Base-by-base conservation (phyloP, 2,329 filamentous ascomycete genomes). In the Escovopsis sp. region DNA sequence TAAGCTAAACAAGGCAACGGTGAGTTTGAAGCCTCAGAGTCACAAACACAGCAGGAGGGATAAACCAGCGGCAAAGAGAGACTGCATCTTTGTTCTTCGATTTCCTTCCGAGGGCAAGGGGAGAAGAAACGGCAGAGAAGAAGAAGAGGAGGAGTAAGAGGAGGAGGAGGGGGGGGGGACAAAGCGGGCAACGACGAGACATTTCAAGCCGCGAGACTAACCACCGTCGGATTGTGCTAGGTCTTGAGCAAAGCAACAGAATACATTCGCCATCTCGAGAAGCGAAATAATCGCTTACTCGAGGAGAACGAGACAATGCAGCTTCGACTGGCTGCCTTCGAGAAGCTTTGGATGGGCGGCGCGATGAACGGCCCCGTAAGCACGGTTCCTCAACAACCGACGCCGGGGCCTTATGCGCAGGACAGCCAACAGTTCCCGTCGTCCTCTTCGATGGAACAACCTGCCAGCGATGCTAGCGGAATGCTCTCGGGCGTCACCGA, bases 1-100 rank as follows among this genome's bases (percentile, higher is more conserved):
- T 65, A 96, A 96, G 61, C 69, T 95, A 26, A 96, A 96, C 68
- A 96, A 96, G 62, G 89, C 89, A n/a, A 95, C 88, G 2, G 86
- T 80, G 62, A 35, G 59, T 50, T 12, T 28, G 19, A 19, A 36
- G 36, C 18, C 6, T 12, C 2, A 30, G 28, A 30, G 4, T 4
- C 6, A 30, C 28, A 11, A 23, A 23, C 23, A 23, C 5, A 3
- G 28, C 3, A 11, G 28, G 8, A 9, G 28, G 7, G 28, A 3
- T 4, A 11, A 30, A 11, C 3, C 28, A 30, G 28, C 4, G 28
- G 28, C 28, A 7, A 30, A 9, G 28, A 30, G 28, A 3, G 6
- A 30, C 8, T 8, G 28, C 28, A 8, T 30, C 6, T 9, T 30
- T 30, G 28, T 9, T 30, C 28, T 30, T 11, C 28, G 4, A 9